Conservation (phyloP, 2,329 filamentous ascomycete species). For the Trichoderma arundinaceum region DNA sequence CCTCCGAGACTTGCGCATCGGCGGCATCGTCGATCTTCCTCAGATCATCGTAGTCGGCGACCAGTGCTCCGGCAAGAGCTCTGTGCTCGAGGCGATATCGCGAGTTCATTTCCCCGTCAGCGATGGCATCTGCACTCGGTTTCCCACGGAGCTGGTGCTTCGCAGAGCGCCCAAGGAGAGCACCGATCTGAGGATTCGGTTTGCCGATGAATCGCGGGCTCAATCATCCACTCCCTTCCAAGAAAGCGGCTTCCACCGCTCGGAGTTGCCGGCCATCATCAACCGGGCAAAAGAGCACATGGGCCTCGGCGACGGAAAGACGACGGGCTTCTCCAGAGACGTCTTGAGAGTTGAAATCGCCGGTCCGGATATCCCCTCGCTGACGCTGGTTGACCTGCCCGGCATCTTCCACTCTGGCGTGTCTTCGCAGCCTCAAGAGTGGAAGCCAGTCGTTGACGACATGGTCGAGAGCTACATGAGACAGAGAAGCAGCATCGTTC, state of each 20-base stretch:
- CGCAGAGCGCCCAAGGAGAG: constrained; percentile 47
- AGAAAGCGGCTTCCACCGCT: constrained; percentile 28
- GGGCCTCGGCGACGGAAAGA: constrained; percentile 49
- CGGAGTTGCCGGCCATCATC: constrained; percentile 45
- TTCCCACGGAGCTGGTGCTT: constrained; percentile 66
- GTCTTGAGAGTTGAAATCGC: constrained; percentile 55
- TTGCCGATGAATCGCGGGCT: constrained; percentile 41
- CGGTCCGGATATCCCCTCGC: constrained; percentile 54
- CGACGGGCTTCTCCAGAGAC: constrained; percentile 52
- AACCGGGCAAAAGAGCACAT: constrained; percentile 53
- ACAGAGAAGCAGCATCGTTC: constrained; percentile 61
- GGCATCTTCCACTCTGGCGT: constrained; percentile 59
- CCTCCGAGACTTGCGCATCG: constrained; percentile 33
- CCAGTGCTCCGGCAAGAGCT: constrained; percentile 68
- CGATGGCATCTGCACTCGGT: constrained; percentile 65
- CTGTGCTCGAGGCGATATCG: constrained; percentile 68
- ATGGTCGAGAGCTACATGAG: constrained; percentile 63
- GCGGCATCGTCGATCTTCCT: constrained; percentile 46
- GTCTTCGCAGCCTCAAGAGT: constrained; percentile 51
- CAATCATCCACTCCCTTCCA: constrained; percentile 37
- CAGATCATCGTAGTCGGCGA: constrained; percentile 65
- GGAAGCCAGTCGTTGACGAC: constrained; percentile 51
- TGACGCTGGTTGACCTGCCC: constrained; percentile 65
- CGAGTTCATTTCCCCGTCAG: constrained; percentile 64
- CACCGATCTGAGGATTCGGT: constrained; percentile 44